phyloP scores from a whole-genome alignment of 208 protist species.

The Trypanosoma scelopori region DNA sequence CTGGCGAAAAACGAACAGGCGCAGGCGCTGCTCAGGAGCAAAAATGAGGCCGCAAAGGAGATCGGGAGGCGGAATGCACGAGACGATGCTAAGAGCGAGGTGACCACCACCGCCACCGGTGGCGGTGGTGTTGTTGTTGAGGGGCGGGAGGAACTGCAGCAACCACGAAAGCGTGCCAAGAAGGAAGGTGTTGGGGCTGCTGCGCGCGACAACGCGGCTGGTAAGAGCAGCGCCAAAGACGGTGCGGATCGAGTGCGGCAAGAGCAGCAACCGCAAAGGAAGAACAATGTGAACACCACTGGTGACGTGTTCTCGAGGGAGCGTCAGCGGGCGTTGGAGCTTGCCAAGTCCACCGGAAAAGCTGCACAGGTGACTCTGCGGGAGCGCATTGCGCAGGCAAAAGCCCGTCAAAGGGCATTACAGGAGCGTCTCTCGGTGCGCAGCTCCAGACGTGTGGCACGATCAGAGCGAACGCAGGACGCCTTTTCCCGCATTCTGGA shows the following conservation, averaged over 20 bases:
- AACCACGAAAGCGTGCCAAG: too few species aligned
- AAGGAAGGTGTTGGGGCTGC: slow-evolving; percentile 9
- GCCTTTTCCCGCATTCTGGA: slow-evolving; percentile 76
- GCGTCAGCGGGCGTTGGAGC: slow-evolving; percentile 45
- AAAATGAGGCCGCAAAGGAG: background rate
- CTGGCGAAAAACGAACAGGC: slow-evolving; percentile 39
- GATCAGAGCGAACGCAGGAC: slow-evolving; percentile 43
- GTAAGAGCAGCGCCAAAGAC: background rate
- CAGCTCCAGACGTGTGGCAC: slow-evolving; percentile 38
- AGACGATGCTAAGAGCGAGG: slow-evolving; percentile 24
- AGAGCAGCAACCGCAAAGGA: background rate
- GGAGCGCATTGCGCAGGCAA: slow-evolving; percentile 51
- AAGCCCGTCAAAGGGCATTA: slow-evolving; percentile 57
- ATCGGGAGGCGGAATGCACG: slow-evolving; percentile 17
- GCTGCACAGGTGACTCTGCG: slow-evolving; percentile 50
- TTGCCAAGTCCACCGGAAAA: slow-evolving; percentile 54
- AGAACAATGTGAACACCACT: background rate
- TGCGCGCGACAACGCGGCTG: too few species aligned
- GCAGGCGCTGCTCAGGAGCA: slow-evolving; percentile 9
- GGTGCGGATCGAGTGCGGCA: slow-evolving; percentile 13
- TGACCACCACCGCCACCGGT: slow-evolving; percentile 21
- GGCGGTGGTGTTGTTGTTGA: too few species aligned
- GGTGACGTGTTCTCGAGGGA: slow-evolving; percentile 36
- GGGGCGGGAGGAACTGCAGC: slow-evolving; percentile 14
- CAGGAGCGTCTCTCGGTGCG: slow-evolving; percentile 46